Base-by-base conservation (phyloP, 495 filamentous ascomycete genomes). In the Annulohypoxylon bovei region DNA sequence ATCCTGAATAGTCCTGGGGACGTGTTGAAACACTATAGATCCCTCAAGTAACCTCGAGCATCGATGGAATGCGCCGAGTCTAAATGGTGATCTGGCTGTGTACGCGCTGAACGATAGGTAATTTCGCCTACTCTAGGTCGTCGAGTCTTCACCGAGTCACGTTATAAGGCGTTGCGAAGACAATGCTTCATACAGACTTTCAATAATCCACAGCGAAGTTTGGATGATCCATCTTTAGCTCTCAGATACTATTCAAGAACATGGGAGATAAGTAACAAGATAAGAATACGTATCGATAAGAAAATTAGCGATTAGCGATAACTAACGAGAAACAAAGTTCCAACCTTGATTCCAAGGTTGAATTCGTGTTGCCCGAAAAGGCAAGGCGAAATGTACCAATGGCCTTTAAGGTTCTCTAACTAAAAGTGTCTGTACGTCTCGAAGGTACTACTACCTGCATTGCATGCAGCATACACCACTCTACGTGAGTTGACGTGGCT, bases 401-500 rank as follows among this genome's bases (percentile, higher is more conserved):
- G 39, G 12, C 39, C 39, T 42, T 42, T 42, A 42, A 42, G 39
- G 39, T 42, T 42, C 39, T 42, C n/a, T 42, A 42, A 40, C 33
- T 46, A 55, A 28, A 65, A 58, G 37, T 16, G 20, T 12, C 22
- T 3, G 49, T 55, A 18, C 14, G 25, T 33, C 20, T 27, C 46
- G 14, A 12, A 68, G 33, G 40, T 57, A 56, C n/a, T 20, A 46
- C 56, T 57, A 67, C 39, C 30, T 63, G 57, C 33, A 62, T 56
- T 62, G 59, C 55, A 69, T 65, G 70, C 55, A 65, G 65, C 61
- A 65, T 60, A 47, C 54, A 28, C 52, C 35, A 64, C 53, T 28
- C 42, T 65, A 68, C 59, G 50, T 70, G 32, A 52, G 67, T 66
- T 73, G 71, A 73, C 71, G 67, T 73, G 71, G 71, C 62, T 70